phyloP scores from a whole-genome alignment of 768 basidiomycete species.

The Leccinellum luteum region DNA sequence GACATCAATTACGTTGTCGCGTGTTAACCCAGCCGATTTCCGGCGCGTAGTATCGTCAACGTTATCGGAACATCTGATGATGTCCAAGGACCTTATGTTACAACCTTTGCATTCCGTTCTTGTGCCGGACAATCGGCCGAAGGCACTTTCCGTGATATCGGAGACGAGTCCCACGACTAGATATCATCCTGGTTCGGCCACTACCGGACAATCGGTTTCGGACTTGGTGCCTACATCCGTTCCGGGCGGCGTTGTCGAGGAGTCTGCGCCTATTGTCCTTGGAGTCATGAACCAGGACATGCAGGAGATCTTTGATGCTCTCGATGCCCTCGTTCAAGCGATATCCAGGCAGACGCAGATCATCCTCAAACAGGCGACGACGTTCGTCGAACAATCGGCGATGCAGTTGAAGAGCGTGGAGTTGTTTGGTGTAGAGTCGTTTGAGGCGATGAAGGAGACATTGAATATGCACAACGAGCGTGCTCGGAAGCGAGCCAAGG shows the following conservation, averaged over 20 bases:
- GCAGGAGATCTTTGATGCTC: constrained; percentile 53
- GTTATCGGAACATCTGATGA: constrained; percentile 27
- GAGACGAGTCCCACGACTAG: constrained; percentile 10
- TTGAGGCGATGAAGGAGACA: constrained; percentile 37
- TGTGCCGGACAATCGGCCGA: constrained; percentile 18
- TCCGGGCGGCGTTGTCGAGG: constrained; percentile 46
- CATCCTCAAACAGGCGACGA: constrained; percentile 32
- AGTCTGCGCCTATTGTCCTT: constrained; percentile 42
- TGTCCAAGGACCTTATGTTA: constrained; percentile 37
- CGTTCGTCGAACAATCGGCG: constrained; percentile 45
- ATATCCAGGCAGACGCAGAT: constrained; percentile 44
- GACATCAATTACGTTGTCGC: constrained; percentile 29
- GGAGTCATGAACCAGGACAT: constrained; percentile 50
- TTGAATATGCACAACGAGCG: constrained; percentile 49
- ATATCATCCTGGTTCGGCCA: constrained; percentile 11
- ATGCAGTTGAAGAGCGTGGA: constrained; percentile 24
- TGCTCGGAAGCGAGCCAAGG: constrained; percentile 52
- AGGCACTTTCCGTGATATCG: constrained; percentile 32
- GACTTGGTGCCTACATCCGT: constrained; percentile 42
- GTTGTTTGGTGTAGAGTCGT: constrained; percentile 39
- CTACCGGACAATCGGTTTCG: constrained; percentile 16
- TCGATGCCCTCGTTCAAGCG: constrained; percentile 54
- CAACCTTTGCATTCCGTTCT: constrained; percentile 31
- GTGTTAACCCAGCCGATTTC: constrained; percentile 25
- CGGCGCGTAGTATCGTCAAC: constrained; percentile 19